Percentiles rank a stretch among this genome's conserved stretches.
These are phyloP conservation scores for Plasmodium malariae DNA, from an alignment of 169 alveolate species.

Conservation along the genomic window DNA sequence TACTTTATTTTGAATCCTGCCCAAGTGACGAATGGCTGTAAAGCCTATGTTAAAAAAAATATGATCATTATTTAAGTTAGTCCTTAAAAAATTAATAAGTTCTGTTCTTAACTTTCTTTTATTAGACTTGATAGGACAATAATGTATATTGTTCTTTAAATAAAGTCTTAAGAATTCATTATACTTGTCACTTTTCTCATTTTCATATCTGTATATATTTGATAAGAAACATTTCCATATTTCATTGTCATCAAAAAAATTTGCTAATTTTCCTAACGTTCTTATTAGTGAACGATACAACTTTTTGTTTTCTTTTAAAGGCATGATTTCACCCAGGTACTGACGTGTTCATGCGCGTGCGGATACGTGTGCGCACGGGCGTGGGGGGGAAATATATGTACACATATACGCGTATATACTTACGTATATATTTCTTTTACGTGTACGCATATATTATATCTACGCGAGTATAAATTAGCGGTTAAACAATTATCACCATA, in stretches of 20 bases:
- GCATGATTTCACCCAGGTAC: not conserved
- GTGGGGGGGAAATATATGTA: no score
- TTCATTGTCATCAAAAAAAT: conserved; percentile 42
- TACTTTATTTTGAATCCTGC: conserved; percentile 31
- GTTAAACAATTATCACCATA: no score
- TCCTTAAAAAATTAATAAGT: conserved; percentile 38
- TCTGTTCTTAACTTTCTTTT: conserved; percentile 50
- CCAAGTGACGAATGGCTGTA: conserved; percentile 61
- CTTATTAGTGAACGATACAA: conserved; percentile 38
- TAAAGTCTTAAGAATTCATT: conserved; percentile 31
- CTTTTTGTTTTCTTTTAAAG: conserved; percentile 11
- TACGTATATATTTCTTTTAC: no score
- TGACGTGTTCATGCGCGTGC: no score
- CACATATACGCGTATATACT: no score
- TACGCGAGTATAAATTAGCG: no score
- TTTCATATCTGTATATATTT: conserved; percentile 47
- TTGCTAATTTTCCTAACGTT: conserved; percentile 20
- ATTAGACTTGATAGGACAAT: conserved; percentile 55
- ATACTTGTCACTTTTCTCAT: conserved; percentile 51
- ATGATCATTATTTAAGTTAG: conserved; percentile 13
- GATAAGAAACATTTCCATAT: conserved; percentile 65
- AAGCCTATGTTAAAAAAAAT: conserved; percentile 46
- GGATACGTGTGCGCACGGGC: no score
- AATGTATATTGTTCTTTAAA: conserved; percentile 29
- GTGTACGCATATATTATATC: no score